A percentile compares a stretch with the other conserved stretches of the same genome.
Evolutionary conservation across 2,329 filamentous ascomycete species (phyloP).

Genomic region (Trichoderma koningii): DNA sequence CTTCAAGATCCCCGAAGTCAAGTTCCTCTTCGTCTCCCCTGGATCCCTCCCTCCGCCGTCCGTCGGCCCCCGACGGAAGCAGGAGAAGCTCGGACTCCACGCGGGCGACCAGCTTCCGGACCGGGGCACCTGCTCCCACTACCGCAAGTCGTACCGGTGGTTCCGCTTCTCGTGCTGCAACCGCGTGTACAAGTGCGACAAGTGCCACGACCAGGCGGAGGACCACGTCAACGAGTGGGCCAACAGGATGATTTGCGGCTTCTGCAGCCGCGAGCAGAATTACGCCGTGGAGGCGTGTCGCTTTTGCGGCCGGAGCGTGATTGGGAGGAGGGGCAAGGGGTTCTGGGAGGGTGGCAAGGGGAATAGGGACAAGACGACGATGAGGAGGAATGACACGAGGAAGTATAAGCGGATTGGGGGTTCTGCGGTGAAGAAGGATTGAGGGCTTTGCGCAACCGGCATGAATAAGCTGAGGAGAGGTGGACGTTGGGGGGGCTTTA

Average conservation of each 20-base stretch:
- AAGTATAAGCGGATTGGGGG: constrained; percentile 66
- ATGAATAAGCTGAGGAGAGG: neutral
- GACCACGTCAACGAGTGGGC: constrained; percentile 80
- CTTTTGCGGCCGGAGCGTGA: constrained; percentile 69
- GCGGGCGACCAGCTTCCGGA: constrained; percentile 58
- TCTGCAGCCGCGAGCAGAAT: constrained; percentile 77
- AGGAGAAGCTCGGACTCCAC: constrained; percentile 58
- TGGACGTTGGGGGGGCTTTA: neutral
- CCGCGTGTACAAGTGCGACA: constrained; percentile 63
- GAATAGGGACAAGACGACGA: constrained; percentile 68
- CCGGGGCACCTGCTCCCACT: constrained; percentile 59
- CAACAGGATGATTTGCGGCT: constrained; percentile 80
- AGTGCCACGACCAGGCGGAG: constrained; percentile 72
- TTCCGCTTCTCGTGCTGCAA: constrained; percentile 66
- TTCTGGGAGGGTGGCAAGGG: constrained; percentile 90
- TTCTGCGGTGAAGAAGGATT: constrained; percentile 33
- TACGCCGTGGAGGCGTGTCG: constrained; percentile 75
- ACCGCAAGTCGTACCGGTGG: constrained; percentile 62
- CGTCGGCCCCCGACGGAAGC: constrained; percentile 47
- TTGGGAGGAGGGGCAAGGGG: constrained; percentile 65
- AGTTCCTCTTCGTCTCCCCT: constrained; percentile 71
- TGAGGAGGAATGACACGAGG: constrained; percentile 75
- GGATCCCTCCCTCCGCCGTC: constrained; percentile 48
- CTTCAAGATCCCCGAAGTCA: constrained; percentile 75
- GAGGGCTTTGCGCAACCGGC: neutral